Conservation (phyloP, 768 basidiomycete species). For the Suillus weaverae region DNA sequence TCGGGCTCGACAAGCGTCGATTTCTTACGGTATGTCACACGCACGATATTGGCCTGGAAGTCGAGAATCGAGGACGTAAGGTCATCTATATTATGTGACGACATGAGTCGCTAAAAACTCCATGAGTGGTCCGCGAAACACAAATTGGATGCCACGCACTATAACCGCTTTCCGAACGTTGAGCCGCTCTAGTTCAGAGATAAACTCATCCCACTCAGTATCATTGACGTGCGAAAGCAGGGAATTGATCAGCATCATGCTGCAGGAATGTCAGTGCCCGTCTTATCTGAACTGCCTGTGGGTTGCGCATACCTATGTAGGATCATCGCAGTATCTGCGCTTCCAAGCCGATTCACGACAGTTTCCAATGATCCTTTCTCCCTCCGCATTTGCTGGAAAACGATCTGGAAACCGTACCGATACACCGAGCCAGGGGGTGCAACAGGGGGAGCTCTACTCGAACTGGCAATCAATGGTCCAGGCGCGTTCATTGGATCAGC, state of each 20-base stretch:
- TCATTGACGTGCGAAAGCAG: conserved; percentile 80
- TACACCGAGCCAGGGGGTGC: conserved; percentile 72
- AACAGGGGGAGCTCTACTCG: conserved; percentile 54
- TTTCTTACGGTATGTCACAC: conserved; percentile 79
- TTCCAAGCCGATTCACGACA: conserved; percentile 76
- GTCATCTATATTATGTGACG: conserved; percentile 77
- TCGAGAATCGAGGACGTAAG: conserved; percentile 81
- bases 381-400: conserved; percentile 80
- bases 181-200: conserved; percentile 68
- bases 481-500: conserved; percentile 74
- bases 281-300: not conserved
- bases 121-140: conserved; percentile 13
- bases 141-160: conserved; percentile 44
- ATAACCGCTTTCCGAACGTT: conserved; percentile 82
- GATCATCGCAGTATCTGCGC: conserved; percentile 83
- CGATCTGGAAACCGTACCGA: conserved; percentile 79
- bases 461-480: conserved; percentile 55
- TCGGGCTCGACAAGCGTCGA: conserved; percentile 74
- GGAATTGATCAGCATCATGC: conserved; percentile 90
- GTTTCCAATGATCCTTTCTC: conserved; percentile 73
- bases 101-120: conserved; percentile 69
- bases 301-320: conserved; percentile 61
- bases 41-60: conserved; percentile 84
- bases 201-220: conserved; percentile 76
- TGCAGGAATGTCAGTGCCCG: conserved; percentile 26